These are phyloP conservation scores for Rutstroemia sp. DNA, from an alignment of 2,329 filamentous ascomycete species.

Conservation along the genomic window DNA sequence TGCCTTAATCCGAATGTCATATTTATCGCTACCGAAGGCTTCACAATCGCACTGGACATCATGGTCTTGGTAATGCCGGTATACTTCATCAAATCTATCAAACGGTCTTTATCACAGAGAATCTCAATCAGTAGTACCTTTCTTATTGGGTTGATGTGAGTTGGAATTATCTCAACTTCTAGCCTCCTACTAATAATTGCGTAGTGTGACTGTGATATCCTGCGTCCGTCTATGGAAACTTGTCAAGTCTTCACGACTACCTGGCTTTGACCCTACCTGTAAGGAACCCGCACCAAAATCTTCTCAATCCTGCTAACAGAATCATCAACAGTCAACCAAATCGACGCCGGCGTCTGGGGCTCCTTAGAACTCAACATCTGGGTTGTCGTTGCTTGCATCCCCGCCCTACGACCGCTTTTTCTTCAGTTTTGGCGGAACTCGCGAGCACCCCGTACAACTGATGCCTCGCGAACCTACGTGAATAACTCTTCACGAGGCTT, in stretches of 20 bases:
- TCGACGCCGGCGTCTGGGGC: background rate
- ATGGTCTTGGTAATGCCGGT: background rate
- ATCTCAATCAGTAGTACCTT: background rate
- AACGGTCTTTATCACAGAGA: background rate
- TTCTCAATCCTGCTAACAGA: background rate
- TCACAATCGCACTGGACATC: background rate
- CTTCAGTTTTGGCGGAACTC: no score
- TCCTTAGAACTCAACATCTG: constrained; percentile 1
- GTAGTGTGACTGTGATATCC: constrained; percentile 1
- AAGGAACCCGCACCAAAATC: background rate
- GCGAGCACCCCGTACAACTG: no score
- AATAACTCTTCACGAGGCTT: no score
- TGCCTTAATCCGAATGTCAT: background rate
- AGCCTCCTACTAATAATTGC: background rate
- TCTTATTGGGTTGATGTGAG: background rate
- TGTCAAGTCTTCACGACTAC: background rate
- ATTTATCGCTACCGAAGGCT: constrained; percentile 2
- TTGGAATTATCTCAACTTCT: background rate
- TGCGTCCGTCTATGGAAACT: background rate
- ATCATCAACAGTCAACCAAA: background rate
- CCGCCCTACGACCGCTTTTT: background rate
- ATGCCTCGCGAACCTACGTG: no score
- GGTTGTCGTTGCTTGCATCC: background rate
- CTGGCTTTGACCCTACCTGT: background rate
- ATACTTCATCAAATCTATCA: constrained; percentile 3